These are phyloP conservation scores for Dendrobium chrysotoxum DNA, from an alignment of 106 monocot genomes.

Conservation along the genomic window DNA sequence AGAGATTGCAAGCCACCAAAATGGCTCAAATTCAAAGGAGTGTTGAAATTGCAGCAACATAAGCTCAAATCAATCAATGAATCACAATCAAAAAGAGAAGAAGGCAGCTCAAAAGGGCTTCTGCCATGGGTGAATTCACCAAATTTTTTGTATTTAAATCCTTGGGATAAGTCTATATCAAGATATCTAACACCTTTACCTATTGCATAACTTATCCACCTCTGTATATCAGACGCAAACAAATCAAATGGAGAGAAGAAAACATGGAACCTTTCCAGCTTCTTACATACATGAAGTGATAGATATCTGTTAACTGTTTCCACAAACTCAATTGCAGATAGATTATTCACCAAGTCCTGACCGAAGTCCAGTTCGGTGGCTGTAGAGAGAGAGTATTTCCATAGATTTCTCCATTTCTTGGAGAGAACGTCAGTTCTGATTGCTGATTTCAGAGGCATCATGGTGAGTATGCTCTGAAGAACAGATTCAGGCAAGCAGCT, in stretches of 20 bases:
- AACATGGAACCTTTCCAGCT: conserved; percentile 23
- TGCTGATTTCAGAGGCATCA: conserved; percentile 31
- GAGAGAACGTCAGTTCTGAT: conserved; percentile 29
- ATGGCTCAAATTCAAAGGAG: conserved; percentile 1
- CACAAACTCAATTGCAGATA: conserved; percentile 24
- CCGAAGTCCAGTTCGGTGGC: conserved; percentile 22
- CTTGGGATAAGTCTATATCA: conserved; percentile 29
- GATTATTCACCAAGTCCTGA: conserved; percentile 12
- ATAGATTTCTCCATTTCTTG: conserved; percentile 24
- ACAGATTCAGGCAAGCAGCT: conserved; percentile 20
- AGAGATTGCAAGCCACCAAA: conserved; percentile 11
- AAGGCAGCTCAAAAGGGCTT: conserved; percentile 8
- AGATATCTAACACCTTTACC: conserved; percentile 24
- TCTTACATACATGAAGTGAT: conserved; percentile 12
- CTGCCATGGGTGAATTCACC: conserved; percentile 10
- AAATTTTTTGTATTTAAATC: conserved; percentile 7
- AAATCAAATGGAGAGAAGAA: conserved; percentile 29
- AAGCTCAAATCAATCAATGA: conserved; percentile 24
- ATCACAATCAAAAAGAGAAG: conserved; percentile 12
- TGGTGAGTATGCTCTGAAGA: conserved; percentile 15
- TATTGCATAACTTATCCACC: conserved; percentile 19
- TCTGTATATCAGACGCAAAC: conserved; percentile 15
- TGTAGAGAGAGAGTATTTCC: conserved; percentile 21
- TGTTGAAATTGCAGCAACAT: conserved; percentile 7
- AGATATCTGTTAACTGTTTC: conserved; percentile 24